Evolutionary conservation across 805 yeast species (phyloP), one percentile per base, ranked within the genome.

Genomic region (Ogataea polymorpha): DNA sequence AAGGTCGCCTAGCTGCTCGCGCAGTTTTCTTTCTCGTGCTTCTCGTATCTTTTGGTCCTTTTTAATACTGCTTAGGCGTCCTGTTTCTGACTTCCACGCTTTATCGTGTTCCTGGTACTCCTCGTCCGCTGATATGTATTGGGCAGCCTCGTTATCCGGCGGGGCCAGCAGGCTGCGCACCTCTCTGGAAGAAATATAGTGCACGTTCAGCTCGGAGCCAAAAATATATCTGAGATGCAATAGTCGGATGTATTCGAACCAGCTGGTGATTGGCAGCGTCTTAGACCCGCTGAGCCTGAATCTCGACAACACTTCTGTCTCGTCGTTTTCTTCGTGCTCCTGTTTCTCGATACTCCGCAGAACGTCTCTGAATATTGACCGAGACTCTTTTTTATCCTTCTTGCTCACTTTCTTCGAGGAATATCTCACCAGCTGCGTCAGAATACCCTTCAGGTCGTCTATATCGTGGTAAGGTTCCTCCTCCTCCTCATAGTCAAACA

Each of bases 281-380:
- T 64, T 72, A 15, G 71, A 62, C 50, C 73, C 74, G 14, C 71
- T 69, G 29, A 75, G 50, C 39, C 68, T 66, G 38, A 76, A 63
- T 28, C 66, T 63, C 7, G 58, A 49, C 14, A 59, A 36, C 2
- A 43, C 41, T n/a, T 42, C 42, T 9, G 41, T n/a, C 9, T 49
- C 49, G 10, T 36, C 42, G 7, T 33, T 37, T 3, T 33, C 34
- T 9, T 42, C 44, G n/a, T 42, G 23, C 12, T 30, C 8, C 65
- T 59, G 72, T 13, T 55, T 54, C 37, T 66, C 67, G 9, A 80
- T 62, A 0, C 83, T 77, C 26, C 61, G 61, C 29, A 72, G 58
- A 14, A 80, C 77, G 44, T 81, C 83, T 53, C 80, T 68, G 58
- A 80, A 78, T 1, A 81, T 67, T 1, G 86, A 74, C 46, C 77